phyloP scores from a whole-genome alignment of 139 green algal genomes.

The Chloropicon primus region DNA sequence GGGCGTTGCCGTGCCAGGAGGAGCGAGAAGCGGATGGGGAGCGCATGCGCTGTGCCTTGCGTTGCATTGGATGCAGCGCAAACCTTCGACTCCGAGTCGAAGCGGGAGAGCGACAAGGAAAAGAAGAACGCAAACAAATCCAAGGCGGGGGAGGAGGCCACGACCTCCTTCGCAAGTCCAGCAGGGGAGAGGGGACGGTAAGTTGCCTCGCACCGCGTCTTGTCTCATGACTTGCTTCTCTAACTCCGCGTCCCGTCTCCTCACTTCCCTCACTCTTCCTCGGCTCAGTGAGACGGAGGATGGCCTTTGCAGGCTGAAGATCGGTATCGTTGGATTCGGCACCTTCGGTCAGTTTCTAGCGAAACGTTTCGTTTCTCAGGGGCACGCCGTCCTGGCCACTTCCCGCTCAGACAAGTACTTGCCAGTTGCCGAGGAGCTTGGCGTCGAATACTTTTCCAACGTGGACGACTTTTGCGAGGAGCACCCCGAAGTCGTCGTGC shows the following conservation, averaged over 20 bases:
- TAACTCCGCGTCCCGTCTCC: background rate
- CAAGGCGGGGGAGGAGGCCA: background rate
- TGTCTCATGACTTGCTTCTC: background rate
- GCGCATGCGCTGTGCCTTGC: background rate
- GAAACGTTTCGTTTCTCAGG: conserved; percentile 56
- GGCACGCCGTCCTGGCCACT: conserved; percentile 74
- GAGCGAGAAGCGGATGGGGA: background rate
- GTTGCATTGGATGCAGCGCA: conserved; percentile 61
- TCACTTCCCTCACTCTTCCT: conserved; percentile 1
- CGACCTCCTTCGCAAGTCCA: background rate
- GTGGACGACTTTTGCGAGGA: conserved; percentile 90
- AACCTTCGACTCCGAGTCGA: conserved; percentile 73
- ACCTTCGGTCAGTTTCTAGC: conserved; percentile 98
- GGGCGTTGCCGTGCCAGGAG: too few species aligned
- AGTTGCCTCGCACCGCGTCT: background rate
- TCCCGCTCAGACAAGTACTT: conserved; percentile 59
- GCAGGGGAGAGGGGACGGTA: background rate
- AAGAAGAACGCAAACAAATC: background rate
- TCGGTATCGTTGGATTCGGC: conserved; percentile 95
- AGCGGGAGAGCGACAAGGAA: too few species aligned
- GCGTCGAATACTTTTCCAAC: conserved; percentile 75
- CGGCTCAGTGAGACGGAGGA: conserved; percentile 13
- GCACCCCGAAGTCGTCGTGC: conserved; percentile 91
- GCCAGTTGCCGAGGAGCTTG: conserved; percentile 47
- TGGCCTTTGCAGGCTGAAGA: conserved; percentile 41